These are phyloP conservation scores for Phoma sp. DNA, from an alignment of 2,329 filamentous ascomycete species.

Conservation along the genomic window DNA sequence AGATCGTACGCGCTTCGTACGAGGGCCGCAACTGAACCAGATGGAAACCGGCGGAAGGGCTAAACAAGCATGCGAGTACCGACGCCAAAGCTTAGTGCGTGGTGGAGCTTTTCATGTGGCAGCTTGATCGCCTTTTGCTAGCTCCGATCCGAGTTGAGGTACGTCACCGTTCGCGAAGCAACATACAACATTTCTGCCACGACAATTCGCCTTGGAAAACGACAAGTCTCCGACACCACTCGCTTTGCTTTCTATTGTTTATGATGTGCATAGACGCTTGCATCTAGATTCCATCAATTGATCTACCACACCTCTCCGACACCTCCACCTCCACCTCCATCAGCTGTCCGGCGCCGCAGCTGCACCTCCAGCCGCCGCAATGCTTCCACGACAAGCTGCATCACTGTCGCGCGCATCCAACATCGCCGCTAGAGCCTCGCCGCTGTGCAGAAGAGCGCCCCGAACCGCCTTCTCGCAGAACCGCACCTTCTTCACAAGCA, in stretches of 20 bases:
- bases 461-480: conserved; percentile 21
- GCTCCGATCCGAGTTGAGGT: conserved; percentile 1
- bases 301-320: not conserved
- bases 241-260: not conserved
- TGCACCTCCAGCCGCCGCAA: conserved; percentile 20
- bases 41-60: conserved; percentile 21
- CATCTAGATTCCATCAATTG: conserved; percentile 8
- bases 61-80: conserved; percentile 7
- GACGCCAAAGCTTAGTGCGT: not conserved
- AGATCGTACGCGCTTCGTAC: not conserved
- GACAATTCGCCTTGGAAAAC: not conserved
- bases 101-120: conserved; percentile 6
- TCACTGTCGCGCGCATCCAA: conserved; percentile 38
- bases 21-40: conserved; percentile 23
- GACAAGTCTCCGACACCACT: conserved; percentile 3
- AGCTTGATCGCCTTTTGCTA: not conserved
- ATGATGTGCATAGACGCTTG: not conserved
- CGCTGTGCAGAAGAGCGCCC: conserved; percentile 21
- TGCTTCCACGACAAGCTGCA: conserved; percentile 41
- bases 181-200: conserved; percentile 10
- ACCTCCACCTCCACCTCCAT: not conserved
- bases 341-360: conserved; percentile 7
- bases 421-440: conserved; percentile 24
- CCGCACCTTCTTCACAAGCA: conserved; percentile 37
- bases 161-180: not conserved